Evolutionary conservation across 192 early-diverging fungal species (phyloP), one percentile per base, ranked within the genome.

Genomic region (Dimargaris xerosporica): DNA sequence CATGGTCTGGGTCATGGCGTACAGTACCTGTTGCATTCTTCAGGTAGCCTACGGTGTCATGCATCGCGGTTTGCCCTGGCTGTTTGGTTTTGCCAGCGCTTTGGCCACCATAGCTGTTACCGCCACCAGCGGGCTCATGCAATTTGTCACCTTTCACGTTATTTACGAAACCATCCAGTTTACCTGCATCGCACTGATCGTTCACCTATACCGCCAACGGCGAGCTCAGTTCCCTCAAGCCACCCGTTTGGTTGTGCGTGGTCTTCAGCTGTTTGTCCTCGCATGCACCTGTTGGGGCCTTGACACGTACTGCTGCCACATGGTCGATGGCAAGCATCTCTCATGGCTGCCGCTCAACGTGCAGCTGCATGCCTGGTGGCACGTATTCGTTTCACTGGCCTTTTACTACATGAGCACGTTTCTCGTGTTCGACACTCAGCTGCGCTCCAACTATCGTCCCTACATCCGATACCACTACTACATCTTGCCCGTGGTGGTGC

Each of bases 351-450:
- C 76, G 3, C 67, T 72, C 64, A 80, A 82, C 66, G 29, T 73
- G 67, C 70, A 84, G 65, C 69, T 84, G 11, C 82, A 84, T 59
- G 82, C 82, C 11, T 76, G 78, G 76, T 84, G 82, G 82, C 82
- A 84, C 52, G 69, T 78, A 0, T 64, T 84, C 39, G 80, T 77
- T 3, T 81, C 80, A 11, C 58, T 80, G 47, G 82, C 78, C 2
- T 68, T 82, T 5, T 80, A 77, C 51, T 73, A 80, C 23, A 63
- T 84, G 66, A 76, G 77, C 1, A 75, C 79, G 1, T 68, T 84
- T 44, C 69, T 78, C 52, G 73, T 84, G 72, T 66, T 63, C 56
- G 71, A 77, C 62, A 69, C 73, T 65, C 73, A 72, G 17, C 44
- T 77, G 41, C 48, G 71, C 43, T 67, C 65, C 44, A 51, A 64